Conservation (phyloP, 2,329 filamentous ascomycete species). For the Phoma herbarum region DNA sequence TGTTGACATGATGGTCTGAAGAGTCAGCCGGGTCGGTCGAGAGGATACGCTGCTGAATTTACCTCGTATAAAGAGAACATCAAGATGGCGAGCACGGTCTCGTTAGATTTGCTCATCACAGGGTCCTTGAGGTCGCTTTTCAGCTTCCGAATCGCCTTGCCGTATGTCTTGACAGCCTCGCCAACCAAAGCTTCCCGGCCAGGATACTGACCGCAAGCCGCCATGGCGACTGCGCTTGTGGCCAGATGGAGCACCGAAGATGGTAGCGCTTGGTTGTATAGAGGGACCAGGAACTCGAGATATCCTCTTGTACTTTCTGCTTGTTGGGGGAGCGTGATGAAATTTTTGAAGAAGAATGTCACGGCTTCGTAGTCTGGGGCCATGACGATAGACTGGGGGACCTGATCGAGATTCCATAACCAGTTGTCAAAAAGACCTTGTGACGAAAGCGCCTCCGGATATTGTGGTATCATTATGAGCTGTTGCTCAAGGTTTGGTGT, state of each 20-base stretch:
- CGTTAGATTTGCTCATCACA: slow-evolving; percentile 46
- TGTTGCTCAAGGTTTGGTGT: slow-evolving; percentile 24
- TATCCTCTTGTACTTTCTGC: slow-evolving; percentile 51
- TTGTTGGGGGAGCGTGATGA: slow-evolving; percentile 50
- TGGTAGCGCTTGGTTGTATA: slow-evolving; percentile 47
- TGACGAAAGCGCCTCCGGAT: slow-evolving; percentile 16
- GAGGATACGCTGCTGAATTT: slow-evolving; percentile 22
- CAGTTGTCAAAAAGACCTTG: slow-evolving; percentile 39
- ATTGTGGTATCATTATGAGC: slow-evolving; percentile 33
- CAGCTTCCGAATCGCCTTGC: slow-evolving; percentile 50
- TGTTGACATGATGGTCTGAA: slow-evolving; percentile 50
- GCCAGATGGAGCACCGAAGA: slow-evolving; percentile 53
- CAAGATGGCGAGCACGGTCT: slow-evolving; percentile 51
- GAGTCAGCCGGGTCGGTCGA: background rate
- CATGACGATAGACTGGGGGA: slow-evolving; percentile 40
- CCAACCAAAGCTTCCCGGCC: slow-evolving; percentile 44
- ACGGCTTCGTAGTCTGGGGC: slow-evolving; percentile 50
- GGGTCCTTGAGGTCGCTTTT: slow-evolving; percentile 51
- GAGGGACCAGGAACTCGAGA: slow-evolving; percentile 50
- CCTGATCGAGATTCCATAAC: slow-evolving; percentile 42
- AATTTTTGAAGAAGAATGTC: slow-evolving; percentile 55
- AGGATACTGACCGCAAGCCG: slow-evolving; percentile 51
- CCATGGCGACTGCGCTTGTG: slow-evolving; percentile 51
- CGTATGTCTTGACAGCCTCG: slow-evolving; percentile 49
- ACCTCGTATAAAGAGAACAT: slow-evolving; percentile 55